phyloP scores from a whole-genome alignment of 2,329 filamentous ascomycete species.

The Diaporthe vexans region DNA sequence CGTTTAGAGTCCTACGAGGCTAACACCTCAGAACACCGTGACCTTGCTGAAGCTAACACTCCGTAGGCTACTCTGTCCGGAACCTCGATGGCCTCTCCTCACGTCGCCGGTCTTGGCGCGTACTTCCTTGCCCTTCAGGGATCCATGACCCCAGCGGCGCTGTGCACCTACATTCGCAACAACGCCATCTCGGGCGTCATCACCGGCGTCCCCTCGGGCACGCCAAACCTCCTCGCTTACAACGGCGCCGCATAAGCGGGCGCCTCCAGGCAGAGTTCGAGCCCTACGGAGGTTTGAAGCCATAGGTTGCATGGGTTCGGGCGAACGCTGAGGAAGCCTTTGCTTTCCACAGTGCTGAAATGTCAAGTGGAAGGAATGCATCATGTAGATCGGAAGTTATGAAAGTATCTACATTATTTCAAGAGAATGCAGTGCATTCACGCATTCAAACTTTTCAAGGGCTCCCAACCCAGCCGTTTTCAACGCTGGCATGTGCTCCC shows the following conservation, averaged over 20 bases:
- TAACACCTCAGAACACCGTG: too few species aligned
- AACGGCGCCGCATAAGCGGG: constrained; percentile 42
- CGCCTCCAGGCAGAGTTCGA: neutral
- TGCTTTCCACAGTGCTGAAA: neutral
- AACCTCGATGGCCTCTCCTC: constrained; percentile 74
- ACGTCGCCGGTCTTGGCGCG: constrained; percentile 70
- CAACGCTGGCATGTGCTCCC: neutral
- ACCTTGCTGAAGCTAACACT: neutral
- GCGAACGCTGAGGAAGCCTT: neutral
- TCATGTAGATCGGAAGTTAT: neutral
- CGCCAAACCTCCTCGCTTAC: constrained; percentile 46
- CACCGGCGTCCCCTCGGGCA: constrained; percentile 40
- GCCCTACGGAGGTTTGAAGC: neutral
- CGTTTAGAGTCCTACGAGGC: neutral
- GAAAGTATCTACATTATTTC: neutral
- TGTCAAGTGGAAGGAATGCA: neutral
- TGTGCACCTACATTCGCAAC: constrained; percentile 57
- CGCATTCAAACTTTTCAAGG: neutral
- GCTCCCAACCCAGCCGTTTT: neutral
- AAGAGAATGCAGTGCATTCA: neutral
- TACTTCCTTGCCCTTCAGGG: constrained; percentile 57
- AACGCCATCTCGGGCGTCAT: constrained; percentile 50
- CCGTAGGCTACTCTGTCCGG: constrained; percentile 60
- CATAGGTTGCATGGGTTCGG: neutral
- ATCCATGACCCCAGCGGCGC: constrained; percentile 54